Evolutionary conservation across 495 filamentous ascomycete species (phyloP).

Genomic region (Annulohypoxylon moriforme): DNA sequence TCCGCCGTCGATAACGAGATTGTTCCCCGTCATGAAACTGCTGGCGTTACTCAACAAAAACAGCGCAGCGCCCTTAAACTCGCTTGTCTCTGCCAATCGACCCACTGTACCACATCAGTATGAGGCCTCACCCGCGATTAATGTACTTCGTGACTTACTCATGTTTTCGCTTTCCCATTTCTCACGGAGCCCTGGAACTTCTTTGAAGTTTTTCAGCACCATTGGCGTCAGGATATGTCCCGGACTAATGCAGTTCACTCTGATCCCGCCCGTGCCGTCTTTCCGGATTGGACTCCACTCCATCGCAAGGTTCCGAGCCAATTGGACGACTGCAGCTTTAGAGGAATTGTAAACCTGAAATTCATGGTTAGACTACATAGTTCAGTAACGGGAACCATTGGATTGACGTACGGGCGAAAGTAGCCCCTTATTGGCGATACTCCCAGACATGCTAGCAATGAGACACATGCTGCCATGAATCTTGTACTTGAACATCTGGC

Average conservation of each 20-base stretch:
- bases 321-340: constrained; percentile 76
- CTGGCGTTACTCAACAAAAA: constrained; percentile 71
- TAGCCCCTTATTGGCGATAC: constrained; percentile 77
- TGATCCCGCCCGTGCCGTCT: constrained; percentile 65
- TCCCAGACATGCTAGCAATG: constrained; percentile 80
- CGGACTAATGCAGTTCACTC: constrained; percentile 74
- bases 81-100: constrained; percentile 68
- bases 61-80: constrained; percentile 72
- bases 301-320: constrained; percentile 73
- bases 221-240: constrained; percentile 80
- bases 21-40: constrained; percentile 77
- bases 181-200: constrained; percentile 67
- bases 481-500: constrained; percentile 80
- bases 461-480: constrained; percentile 77
- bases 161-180: constrained; percentile 77
- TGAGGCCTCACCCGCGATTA: background rate
- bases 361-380: background rate
- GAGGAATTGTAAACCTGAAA: constrained; percentile 71
- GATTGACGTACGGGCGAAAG: constrained; percentile 59
- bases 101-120: constrained; percentile 56
- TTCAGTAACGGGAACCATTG: background rate
- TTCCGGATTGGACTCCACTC: constrained; percentile 69
- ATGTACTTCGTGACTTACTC: constrained; percentile 46
- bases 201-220: constrained; percentile 73
- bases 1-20: constrained; percentile 52